Base-by-base conservation (phyloP, 2,329 filamentous ascomycete species). In the Phoma sp. region DNA sequence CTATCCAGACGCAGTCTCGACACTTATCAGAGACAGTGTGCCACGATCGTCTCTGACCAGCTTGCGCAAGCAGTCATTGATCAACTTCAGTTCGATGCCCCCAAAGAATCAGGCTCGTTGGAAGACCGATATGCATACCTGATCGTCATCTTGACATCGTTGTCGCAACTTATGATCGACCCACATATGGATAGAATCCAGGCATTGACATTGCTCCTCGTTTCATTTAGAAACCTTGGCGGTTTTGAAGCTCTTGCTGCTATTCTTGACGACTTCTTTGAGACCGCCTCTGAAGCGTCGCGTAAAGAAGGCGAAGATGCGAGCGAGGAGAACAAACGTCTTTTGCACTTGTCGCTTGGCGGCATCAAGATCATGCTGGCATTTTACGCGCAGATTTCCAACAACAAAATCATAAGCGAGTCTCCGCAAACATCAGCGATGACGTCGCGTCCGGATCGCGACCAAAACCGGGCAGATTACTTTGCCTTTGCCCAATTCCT, bases 281-380 rank as follows among this genome's bases (percentile, higher is more conserved):
- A 81, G 7, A 83, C 87, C 55, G 80, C 85, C 27, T 79, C 80
- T 55, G 70, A 73, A 4, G 75, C 82, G 27, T 76, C 79, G 10
- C 75, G 77, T 25, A 72, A 76, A 10, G 73, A 69, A 14, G 65
- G 76, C 24, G 74, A 77, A 35, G 73, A 78, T 14, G 65, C 67
- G n/a, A 79, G 81, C 22, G 82, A 83, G 50, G 70, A 72, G 10
- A 64, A 62, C 7, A 68, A 74, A 50, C 68, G 68, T 25, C 56
- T 73, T 8, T 62, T 74, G 32, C 74, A 76, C 39, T 77, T 83
- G 43, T 82, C 82, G 14, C 82, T 84, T 58, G 83, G 82, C 24
- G 84, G 83, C 39, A 85, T 96, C 61, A 92, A 90, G 71, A 91
- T 93, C 63, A 91, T 98, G 29, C 81, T 99, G 25, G 87, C 89